Base-by-base conservation (phyloP, 306 rosid genomes). In the Nissolia schottii region DNA sequence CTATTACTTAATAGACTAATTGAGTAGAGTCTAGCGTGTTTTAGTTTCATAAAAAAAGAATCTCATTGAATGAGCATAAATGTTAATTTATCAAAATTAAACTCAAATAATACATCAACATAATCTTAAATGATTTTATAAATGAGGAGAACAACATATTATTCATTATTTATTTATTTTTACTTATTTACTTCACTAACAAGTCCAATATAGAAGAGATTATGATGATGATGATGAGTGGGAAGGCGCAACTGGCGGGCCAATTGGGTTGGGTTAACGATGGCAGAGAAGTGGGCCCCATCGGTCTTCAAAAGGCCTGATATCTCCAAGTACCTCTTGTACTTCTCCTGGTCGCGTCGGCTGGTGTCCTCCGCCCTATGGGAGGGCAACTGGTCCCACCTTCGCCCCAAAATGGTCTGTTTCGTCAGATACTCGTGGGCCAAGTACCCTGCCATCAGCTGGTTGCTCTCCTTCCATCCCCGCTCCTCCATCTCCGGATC, bases 261-360 rank as follows among this genome's bases (percentile, higher is more conserved):
- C 48, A 92, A 87, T 77, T 89, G 90, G 60, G 87, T 61, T 18
- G 96, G 97, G 72, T 92, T 89, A 25, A 89, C 82, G 9, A 89
- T 51, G 64, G 84, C 87, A 0, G 75, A 25, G 0, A 92, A 7
- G 41, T 84, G 87, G 83, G 85, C 70, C 83, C 90, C 93, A 16
- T 70, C 72, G 1, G 12, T 38, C 40, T 83, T 81, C 64, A 92
- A 7, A 82, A 92, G 79, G 49, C 56, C 62, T 2, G 86, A 68
- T 0, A 92, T 63, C 25, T 82, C 86, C 77, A 79, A 86, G 85
- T 92, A 89, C 67, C 85, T 79, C 22, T 67, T 20, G 5, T 41
- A 5, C 43, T 81, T 80, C 27, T 78, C 71, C 28, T 54, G 18
- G 0, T 48, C 10, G 25, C 71, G 48, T n/a, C n/a, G n/a, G n/a